Evolutionary conservation across 176 grass and related monocot genomes (phyloP).

Genomic region (Cenchrus americanus): DNA sequence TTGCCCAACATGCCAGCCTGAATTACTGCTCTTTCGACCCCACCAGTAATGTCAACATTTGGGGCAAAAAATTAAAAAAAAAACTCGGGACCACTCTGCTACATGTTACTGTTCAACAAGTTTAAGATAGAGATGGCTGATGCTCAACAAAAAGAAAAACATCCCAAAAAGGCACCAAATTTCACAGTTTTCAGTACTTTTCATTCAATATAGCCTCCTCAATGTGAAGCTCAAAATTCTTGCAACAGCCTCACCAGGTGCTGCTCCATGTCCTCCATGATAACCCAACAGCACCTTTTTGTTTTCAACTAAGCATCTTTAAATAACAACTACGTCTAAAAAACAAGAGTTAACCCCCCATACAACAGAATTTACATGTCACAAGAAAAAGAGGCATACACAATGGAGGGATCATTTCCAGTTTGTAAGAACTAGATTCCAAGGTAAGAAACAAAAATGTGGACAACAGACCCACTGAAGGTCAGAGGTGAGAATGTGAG

Average conservation of each 20-base stretch:
- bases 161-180: neutral
- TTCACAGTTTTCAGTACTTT: conserved; percentile 4
- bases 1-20: neutral
- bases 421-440: conserved; percentile 38
- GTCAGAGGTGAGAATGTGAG: conserved; percentile 20
- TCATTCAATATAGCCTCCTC: neutral
- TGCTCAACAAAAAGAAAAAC: neutral
- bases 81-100: neutral
- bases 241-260: neutral
- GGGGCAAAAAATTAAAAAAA: too few relatives aligned
- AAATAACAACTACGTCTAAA: neutral
- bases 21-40: neutral
- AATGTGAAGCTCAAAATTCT: neutral
- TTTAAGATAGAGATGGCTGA: neutral
- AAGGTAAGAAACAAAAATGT: conserved; percentile 23
- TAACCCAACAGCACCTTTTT: neutral
- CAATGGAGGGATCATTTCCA: conserved; percentile 22
- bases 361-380: conserved; percentile 35
- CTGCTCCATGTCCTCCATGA: conserved; percentile 25
- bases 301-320: neutral
- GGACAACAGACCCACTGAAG: neutral
- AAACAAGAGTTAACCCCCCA: conserved; percentile 23
- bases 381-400: conserved; percentile 14
- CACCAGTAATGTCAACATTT: neutral
- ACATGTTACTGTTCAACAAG: neutral